A percentile compares a stretch with the other conserved stretches of the same genome.
phyloP scores from a whole-genome alignment of 106 monocot species.

The Iris macrosiphon region DNA sequence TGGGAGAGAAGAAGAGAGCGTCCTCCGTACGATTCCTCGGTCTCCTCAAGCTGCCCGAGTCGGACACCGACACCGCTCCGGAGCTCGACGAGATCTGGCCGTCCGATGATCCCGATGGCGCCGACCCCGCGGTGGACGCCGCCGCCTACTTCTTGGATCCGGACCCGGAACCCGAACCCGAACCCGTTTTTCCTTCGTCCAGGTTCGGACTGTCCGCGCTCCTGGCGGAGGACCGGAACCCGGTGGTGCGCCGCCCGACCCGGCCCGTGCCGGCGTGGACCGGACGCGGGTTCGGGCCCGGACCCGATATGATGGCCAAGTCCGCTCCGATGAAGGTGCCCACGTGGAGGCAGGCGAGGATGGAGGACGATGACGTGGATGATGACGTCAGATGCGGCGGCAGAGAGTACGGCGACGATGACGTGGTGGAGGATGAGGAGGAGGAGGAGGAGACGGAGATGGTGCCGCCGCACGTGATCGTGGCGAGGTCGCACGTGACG shows the following conservation, averaged over 20 bases:
- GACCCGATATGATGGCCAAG: constrained; percentile 13
- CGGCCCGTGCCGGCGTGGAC: constrained; percentile 3
- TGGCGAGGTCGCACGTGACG: constrained; percentile 52
- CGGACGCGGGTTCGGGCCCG: not conserved
- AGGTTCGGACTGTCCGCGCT: constrained; percentile 53
- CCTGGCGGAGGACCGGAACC: constrained; percentile 21
- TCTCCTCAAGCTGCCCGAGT: constrained; percentile 27
- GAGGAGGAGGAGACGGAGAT: constrained; percentile 41
- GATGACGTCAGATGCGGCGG: too few relatives aligned
- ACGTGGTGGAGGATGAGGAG: constrained; percentile 18
- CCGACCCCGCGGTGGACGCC: not conserved
- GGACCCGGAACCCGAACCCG: not conserved
- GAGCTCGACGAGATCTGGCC: constrained; percentile 77
- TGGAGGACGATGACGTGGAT: not conserved
- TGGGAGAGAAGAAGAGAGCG: too few relatives aligned
- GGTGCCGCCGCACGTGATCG: constrained; percentile 77
- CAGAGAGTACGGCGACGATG: constrained; percentile 4
- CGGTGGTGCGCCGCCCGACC: constrained; percentile 2
- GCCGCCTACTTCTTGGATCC: not conserved
- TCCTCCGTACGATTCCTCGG: constrained; percentile 33
- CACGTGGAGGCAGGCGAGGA: constrained; percentile 31
- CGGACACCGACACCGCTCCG: not conserved
- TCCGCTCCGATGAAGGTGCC: constrained; percentile 74
- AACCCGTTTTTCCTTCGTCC: constrained; percentile 15
- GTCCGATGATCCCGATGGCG: constrained; percentile 4